Base-by-base conservation (phyloP, 2,329 filamentous ascomycete species). In the Neurospora sp. region DNA sequence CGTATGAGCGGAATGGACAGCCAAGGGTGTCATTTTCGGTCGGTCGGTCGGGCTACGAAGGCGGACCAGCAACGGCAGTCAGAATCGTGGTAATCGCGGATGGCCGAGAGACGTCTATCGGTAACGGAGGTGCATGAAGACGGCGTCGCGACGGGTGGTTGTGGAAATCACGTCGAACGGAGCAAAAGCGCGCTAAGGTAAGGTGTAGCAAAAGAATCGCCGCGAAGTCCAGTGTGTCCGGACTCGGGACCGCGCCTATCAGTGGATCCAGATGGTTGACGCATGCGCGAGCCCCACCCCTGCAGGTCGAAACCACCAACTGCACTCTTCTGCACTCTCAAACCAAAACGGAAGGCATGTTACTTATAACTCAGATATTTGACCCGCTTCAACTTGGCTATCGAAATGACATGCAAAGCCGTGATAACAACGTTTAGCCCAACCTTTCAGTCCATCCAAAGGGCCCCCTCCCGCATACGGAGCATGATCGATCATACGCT, bases 21-120 rank as follows among this genome's bases (percentile, higher is more conserved):
- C 17, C 23, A 17, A 57, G 33, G 52, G 23, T 67, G 41, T 65
- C 70, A 73, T 72, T 46, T 66, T 69, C 28, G 43, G 28, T 62
- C 52, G 52, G 52, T 62, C 52, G 52, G 52, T 17, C 52, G 52
- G 28, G 52, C 52, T 33, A 33, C 15, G 28, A 62, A 36, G 28
- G 28, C 52, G 52, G 52, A 17, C 52, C 52, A 3, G 15, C 52
- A 33, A 36, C 28, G 23, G 52, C 52, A 62, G 28, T 62, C 52
- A 62, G 23, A 62, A 17, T 36, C 15, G 28, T 62, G 52, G 52
- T 62, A 10, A 33, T 62, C 52, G 15, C 28, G 8, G 28, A 62
- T 33, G 52, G 28, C 52, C 8, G 52, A 62, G 28, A 62, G 52
- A 62, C 23, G 52, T 62, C 8, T 33, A 36, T 17, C 52, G 52